Base-by-base conservation (phyloP, 345 rosid genomes). In the Streptanthus diversifolius region DNA sequence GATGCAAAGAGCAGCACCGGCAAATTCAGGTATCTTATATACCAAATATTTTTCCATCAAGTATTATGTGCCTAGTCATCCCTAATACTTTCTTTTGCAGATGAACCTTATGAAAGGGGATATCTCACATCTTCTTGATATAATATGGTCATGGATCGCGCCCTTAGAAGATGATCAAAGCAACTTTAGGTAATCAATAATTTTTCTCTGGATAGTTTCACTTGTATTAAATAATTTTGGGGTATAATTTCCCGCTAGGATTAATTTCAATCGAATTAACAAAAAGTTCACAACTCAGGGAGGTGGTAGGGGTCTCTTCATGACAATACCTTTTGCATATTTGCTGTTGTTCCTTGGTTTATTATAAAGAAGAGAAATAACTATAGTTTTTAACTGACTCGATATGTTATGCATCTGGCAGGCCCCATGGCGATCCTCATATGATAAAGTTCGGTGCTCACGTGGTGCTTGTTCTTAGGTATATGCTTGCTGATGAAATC, bases 371-470 rank as follows among this genome's bases (percentile, higher is more conserved):
- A 33, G 15, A 54, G 2, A 29, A 53, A 40, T 59, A 67, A 22
- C 43, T 61, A 45, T 51, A 63, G 55, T 7, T 24, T 70, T 59
- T 48, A 48, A 44, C 58, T 80, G 66, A 76, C 73, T 52, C 72
- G 5, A 21, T 58, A 43, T 18, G 25, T 40, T 63, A 18, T 76
- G 71, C 64, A 72, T 80, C 32, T 76, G 74, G 19, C 86, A 95
- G 99, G 91, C 96, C 96, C 66, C 93, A 90, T 77, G 98, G 96
- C 63, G 95, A 95, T 84, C 91, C 97, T 77, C 93, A 95, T 72
- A 84, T 95, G 96, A 91, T 95, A 44, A 84, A 93, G 51, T 95
- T 95, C 68, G 98, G 99, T 43, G 97, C 98, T 58, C 99, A 95
- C 68, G 71, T 90, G 64, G 99, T 91, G 53, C 92, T 95, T 78